Conservation (phyloP, 164 flowering plant genomes). For the Platanus orientalis region DNA sequence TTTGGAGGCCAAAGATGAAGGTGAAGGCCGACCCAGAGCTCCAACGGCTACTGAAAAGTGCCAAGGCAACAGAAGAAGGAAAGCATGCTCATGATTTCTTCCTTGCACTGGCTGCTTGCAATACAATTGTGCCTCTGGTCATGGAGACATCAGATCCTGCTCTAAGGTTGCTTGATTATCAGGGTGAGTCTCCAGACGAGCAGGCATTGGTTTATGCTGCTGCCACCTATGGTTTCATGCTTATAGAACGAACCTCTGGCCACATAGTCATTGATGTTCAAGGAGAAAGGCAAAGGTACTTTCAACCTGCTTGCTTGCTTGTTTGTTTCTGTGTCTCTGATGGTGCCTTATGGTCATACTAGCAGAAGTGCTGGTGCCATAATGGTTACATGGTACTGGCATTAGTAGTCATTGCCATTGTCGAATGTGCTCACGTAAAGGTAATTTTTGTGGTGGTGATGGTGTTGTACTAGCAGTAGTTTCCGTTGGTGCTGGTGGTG, state of each 20-base stretch:
- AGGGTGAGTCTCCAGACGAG: constrained; percentile 99
- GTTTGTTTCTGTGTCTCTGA: constrained; percentile 1
- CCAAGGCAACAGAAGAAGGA: constrained; percentile 36
- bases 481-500: not conserved
- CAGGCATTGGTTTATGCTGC: constrained; percentile 98
- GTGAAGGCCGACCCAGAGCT: constrained; percentile 67
- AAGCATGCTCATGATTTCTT: constrained; percentile 66
- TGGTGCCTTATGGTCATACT: not conserved
- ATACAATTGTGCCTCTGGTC: constrained; percentile 85
- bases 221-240: constrained; percentile 92
- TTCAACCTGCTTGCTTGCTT: not conserved
- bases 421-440: not conserved
- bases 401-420: too few relatives aligned
- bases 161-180: constrained; percentile 71
- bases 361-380: not conserved
- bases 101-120: constrained; percentile 92
- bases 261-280: constrained; percentile 67
- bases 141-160: constrained; percentile 53
- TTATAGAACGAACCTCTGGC: constrained; percentile 89
- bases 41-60: constrained; percentile 38
- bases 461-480: not conserved
- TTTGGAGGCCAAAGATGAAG: constrained; percentile 72
- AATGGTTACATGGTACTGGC: too few relatives aligned
- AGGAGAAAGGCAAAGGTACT: constrained; percentile 31
- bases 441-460: not conserved